phyloP scores from a whole-genome alignment of 169 alveolate genomes.

The Cryptosporidium sp. region DNA sequence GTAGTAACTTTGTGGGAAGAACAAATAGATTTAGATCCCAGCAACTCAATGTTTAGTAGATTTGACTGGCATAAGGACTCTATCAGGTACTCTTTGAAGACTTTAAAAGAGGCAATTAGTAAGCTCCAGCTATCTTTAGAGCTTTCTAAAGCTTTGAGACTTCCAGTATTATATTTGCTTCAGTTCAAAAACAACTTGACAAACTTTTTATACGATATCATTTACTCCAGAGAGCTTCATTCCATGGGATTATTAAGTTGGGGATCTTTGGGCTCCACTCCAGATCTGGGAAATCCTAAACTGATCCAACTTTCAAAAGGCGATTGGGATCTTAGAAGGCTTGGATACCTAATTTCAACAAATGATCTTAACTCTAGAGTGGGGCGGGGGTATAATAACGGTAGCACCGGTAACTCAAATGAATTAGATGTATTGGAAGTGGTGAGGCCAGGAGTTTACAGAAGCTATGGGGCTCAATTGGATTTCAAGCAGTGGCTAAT shows the following conservation, averaged over 20 bases:
- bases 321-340: slow-evolving; percentile 64
- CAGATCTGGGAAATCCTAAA: slow-evolving; percentile 59
- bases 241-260: slow-evolving; percentile 52
- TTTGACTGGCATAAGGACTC: slow-evolving; percentile 55
- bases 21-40: not conserved
- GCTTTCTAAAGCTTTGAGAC: slow-evolving; percentile 51
- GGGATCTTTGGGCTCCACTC: slow-evolving; percentile 26
- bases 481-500: slow-evolving; percentile 63
- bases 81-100: not conserved
- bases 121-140: slow-evolving; percentile 37
- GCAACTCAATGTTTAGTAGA: not conserved
- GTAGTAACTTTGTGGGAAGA: slow-evolving; percentile 50
- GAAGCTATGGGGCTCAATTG: slow-evolving; percentile 46
- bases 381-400: not conserved
- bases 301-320: slow-evolving; percentile 28
- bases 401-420: not conserved
- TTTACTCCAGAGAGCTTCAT: slow-evolving; percentile 57
- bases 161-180: slow-evolving; percentile 60
- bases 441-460: slow-evolving; percentile 50
- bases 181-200: slow-evolving; percentile 15
- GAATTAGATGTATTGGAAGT: slow-evolving; percentile 43
- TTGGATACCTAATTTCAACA: slow-evolving; percentile 12
- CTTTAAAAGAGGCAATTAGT: slow-evolving; percentile 5
- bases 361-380: not conserved
- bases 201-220: slow-evolving; percentile 28